phyloP scores from a whole-genome alignment of 805 yeast species.

The Starmera pachycereana region DNA sequence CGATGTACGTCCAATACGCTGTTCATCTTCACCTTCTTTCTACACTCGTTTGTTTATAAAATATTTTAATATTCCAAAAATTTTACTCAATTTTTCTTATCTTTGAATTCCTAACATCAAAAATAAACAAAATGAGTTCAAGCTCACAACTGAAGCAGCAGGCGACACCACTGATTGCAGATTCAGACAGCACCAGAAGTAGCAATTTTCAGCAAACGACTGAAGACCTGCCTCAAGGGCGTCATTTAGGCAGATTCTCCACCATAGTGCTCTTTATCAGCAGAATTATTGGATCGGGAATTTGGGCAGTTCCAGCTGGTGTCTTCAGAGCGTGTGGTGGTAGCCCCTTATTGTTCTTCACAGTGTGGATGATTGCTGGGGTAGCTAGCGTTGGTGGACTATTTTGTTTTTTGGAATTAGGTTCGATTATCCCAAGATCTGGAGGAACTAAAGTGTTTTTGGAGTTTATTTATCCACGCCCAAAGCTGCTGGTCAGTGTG shows the following conservation, averaged over 20 bases:
- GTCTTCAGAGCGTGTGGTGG: slow-evolving; percentile 62
- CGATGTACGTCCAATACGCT: slow-evolving; percentile 6
- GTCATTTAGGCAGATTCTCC: slow-evolving; percentile 1
- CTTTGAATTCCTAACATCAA: not conserved
- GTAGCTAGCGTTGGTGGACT: slow-evolving; percentile 56
- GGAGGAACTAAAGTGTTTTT: slow-evolving; percentile 72
- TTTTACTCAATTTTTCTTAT: not conserved
- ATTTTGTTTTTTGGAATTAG: slow-evolving; percentile 57
- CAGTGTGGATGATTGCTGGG: slow-evolving; percentile 56
- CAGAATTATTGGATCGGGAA: slow-evolving; percentile 49
- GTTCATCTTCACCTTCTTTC: not conserved
- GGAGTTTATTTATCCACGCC: slow-evolving; percentile 55
- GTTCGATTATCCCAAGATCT: slow-evolving; percentile 58
- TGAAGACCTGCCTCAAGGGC: slow-evolving; percentile 4
- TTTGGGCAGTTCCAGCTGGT: slow-evolving; percentile 62
- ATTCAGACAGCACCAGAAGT: not conserved
- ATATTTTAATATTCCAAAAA: not conserved
- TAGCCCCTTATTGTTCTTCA: slow-evolving; percentile 47
- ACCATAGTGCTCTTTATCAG: slow-evolving; percentile 2
- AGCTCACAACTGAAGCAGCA: not conserved
- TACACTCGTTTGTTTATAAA: not conserved
- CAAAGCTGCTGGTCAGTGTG: slow-evolving; percentile 44
- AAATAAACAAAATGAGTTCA: not conserved
- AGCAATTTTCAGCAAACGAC: not conserved
- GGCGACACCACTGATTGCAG: not conserved